Base-by-base conservation (phyloP, 164 flowering plant species). In the Stephania cephalantha region DNA sequence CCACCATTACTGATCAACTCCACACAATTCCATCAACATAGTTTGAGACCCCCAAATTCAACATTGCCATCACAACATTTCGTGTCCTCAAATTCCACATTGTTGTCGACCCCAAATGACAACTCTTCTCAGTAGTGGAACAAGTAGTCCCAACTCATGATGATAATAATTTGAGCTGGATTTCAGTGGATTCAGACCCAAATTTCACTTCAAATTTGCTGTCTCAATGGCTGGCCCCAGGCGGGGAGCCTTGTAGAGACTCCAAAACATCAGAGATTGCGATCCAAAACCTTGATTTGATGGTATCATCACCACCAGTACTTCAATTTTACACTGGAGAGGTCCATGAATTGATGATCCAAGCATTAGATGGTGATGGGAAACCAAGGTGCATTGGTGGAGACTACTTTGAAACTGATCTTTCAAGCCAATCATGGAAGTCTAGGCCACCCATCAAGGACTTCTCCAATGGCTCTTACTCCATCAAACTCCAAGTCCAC, bases 361-460 rank as follows among this genome's bases (percentile, higher is more conserved):
- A 88, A 5, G 87, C 99, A 9, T 25, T 90, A 72, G 94, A 90
- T 77, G 92, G 86, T 3, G 46, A 76, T 0, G 90, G 91, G 29
- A 86, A 83, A 7, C 86, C 81, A 12, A 82, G 81, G 0, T 90
- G 97, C 71, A 72, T 78, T 5, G 99, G 99, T 67, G 99, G 99
- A 0, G 98, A 95, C 78, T 93, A 90, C 78, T 93, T 91, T 64
- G 99, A 95, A 80, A 83, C 86, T 4, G 98, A 91, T 80, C 84
- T 95, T 7, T 90, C 98, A 0, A 89, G 99, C n/a, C 91, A 88
- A 48, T 74, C 75, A 20, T 95, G 99, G 97, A 95, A 91, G 77
- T 87, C 98, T 4, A 78, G 99, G 68, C 99, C 99, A 11, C 85
- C 88, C 0, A 77, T 91, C 15, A 87, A 82, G 68, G 99, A 95